Percentiles rank a stretch among this genome's conserved stretches.
Evolutionary conservation across 176 grass and related monocot genomes (phyloP).

Genomic region (Zoysia japonica): DNA sequence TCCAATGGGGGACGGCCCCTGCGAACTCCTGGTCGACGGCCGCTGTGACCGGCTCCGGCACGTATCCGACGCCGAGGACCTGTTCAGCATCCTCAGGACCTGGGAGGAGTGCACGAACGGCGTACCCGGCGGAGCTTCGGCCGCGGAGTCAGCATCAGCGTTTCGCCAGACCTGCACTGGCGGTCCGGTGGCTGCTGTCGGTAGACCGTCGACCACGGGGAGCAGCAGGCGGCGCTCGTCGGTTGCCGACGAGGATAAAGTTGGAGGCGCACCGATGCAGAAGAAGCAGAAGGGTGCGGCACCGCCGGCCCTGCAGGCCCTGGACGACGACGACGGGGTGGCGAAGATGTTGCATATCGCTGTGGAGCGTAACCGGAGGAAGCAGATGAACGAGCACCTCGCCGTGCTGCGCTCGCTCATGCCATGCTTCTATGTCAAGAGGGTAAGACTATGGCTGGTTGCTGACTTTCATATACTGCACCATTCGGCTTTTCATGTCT

Average conservation of each 20-base stretch:
- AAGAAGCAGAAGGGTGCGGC: constrained; percentile 49
- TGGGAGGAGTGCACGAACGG: constrained; percentile 33
- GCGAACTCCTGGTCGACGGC: constrained; percentile 35
- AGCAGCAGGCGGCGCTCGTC: constrained; percentile 6
- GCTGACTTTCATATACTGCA: background rate
- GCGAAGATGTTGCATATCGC: constrained; percentile 65
- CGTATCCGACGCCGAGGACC: constrained; percentile 25
- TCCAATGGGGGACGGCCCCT: constrained; percentile 40
- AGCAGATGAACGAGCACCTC: constrained; percentile 87
- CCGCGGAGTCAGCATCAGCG: background rate
- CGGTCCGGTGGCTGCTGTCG: background rate
- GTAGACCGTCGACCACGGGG: background rate
- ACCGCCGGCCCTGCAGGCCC: background rate
- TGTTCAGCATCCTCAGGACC: constrained; percentile 47
- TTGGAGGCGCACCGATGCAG: background rate
- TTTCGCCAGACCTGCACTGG: constrained; percentile 6
- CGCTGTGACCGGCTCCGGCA: constrained; percentile 19
- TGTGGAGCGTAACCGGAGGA: constrained; percentile 92
- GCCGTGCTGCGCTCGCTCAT: constrained; percentile 68
- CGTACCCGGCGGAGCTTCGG: background rate
- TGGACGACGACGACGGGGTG: background rate
- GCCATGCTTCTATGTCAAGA: constrained; percentile 89
- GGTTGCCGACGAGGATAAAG: constrained; percentile 10
- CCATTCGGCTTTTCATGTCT: background rate
- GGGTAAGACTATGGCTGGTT: constrained; percentile 35